Conservation (phyloP, 768 basidiomycete species). For the Lyophyllum atratum region DNA sequence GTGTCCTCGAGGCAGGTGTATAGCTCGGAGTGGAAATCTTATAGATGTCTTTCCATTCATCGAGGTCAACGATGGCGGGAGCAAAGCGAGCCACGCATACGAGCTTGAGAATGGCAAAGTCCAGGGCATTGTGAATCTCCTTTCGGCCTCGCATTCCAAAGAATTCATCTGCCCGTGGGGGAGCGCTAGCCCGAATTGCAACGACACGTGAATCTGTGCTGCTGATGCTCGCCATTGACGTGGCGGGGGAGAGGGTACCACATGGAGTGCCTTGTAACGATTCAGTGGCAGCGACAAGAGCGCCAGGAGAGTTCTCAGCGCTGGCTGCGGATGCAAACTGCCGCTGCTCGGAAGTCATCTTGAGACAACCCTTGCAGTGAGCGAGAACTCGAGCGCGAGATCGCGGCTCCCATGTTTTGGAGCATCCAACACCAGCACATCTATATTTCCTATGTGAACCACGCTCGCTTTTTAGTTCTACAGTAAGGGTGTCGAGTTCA, state of each 20-base stretch:
- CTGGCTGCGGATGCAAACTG: slow-evolving; percentile 9
- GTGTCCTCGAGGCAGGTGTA: slow-evolving; percentile 20
- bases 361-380: slow-evolving; percentile 16
- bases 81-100: slow-evolving; percentile 22
- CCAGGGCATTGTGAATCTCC: slow-evolving; percentile 12
- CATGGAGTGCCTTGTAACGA: not conserved
- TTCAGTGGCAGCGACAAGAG: slow-evolving; percentile 6
- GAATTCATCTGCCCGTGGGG: slow-evolving; percentile 1
- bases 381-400: slow-evolving; percentile 6
- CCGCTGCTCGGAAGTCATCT: slow-evolving; percentile 5
- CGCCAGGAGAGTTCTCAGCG: slow-evolving; percentile 13
- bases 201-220: not conserved
- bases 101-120: slow-evolving; percentile 23
- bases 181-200: not conserved
- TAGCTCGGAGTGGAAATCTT: slow-evolving; percentile 17
- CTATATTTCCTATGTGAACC: not conserved
- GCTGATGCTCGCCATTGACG: not conserved
- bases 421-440: not conserved
- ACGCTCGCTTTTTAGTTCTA: not conserved
- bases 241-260: not conserved
- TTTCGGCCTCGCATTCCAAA: slow-evolving; percentile 13
- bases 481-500: not conserved
- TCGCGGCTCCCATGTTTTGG: not conserved
- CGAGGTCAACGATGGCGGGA: slow-evolving; percentile 17
- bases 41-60: slow-evolving; percentile 24